A percentile compares a stretch with the other conserved stretches of the same genome.
Conservation (phyloP, 768 basidiomycete genomes). For the Psilocybe subaeruginosa region DNA sequence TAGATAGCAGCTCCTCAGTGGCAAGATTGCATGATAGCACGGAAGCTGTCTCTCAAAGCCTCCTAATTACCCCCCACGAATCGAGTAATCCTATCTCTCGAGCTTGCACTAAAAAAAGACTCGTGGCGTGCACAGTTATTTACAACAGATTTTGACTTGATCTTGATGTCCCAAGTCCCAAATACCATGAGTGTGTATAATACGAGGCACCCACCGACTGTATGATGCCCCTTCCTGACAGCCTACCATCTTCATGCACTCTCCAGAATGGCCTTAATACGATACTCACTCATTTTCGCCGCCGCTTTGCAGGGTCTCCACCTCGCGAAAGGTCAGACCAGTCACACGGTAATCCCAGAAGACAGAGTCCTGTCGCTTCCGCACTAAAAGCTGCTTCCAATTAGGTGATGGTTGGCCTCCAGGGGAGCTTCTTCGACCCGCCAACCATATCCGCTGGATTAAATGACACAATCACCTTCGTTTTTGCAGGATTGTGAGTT, state of each 20-base stretch:
- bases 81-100: not conserved
- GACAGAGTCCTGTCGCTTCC: not conserved
- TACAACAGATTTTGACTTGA: not conserved
- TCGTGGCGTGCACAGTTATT: not conserved
- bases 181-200: conserved; percentile 1
- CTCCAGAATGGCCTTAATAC: conserved; percentile 3
- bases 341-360: conserved; percentile 14
- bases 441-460: conserved; percentile 30
- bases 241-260: not conserved
- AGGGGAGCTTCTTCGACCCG: conserved; percentile 45
- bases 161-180: not conserved
- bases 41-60: not conserved
- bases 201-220: not conserved
- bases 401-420: conserved; percentile 40
- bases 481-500: conserved; percentile 39
- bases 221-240: conserved; percentile 4
- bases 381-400: not conserved
- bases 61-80: not conserved
- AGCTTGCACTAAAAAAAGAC: not conserved
- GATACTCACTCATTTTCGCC: not conserved
- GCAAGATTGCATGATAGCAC: not conserved
- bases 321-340: conserved; percentile 11
- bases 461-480: conserved; percentile 40
- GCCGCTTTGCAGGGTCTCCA: conserved; percentile 2
- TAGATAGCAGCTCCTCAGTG: not conserved